These are phyloP conservation scores for Davidsoniella australis DNA, from an alignment of 2,329 filamentous ascomycete genomes.

Conservation along the genomic window DNA sequence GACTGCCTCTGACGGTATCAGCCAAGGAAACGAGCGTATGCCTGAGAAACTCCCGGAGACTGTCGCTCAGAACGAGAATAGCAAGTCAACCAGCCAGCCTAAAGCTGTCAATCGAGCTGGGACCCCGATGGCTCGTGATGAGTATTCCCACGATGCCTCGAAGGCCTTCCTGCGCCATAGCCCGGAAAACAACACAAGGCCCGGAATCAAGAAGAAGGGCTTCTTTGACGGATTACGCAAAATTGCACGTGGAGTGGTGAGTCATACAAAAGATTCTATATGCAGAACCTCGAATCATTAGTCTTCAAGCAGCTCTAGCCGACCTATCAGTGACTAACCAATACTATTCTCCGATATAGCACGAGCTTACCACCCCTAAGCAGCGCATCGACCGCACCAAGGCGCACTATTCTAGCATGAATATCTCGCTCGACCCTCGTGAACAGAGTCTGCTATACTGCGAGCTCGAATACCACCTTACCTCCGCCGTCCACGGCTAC, in stretches of 20 bases:
- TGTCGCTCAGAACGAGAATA: not conserved
- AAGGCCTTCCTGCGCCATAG: not conserved
- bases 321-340: not conserved
- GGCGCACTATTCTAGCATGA: constrained; percentile 18
- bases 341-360: not conserved
- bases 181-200: not conserved
- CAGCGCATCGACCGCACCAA: not conserved
- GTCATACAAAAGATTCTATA: constrained; percentile 13
- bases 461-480: constrained; percentile 39
- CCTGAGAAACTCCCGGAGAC: not conserved
- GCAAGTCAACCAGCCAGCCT: not conserved
- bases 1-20: not conserved
- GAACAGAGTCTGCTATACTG: constrained; percentile 43
- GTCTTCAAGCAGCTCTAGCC: too few species aligned
- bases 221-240: constrained; percentile 32
- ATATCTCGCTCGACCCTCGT: constrained; percentile 35
- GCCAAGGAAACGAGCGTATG: not conserved
- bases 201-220: constrained; percentile 23
- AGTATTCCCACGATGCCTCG: not conserved
- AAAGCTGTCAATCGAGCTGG: not conserved
- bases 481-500: constrained; percentile 33
- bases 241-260: constrained; percentile 37
- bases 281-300: not conserved
- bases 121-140: not conserved
- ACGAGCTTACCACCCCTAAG: not conserved